A percentile compares a stretch with the other conserved stretches of the same genome.
phyloP scores from a whole-genome alignment of 2,329 filamentous ascomycete species.

The Epichloe sibirici region DNA sequence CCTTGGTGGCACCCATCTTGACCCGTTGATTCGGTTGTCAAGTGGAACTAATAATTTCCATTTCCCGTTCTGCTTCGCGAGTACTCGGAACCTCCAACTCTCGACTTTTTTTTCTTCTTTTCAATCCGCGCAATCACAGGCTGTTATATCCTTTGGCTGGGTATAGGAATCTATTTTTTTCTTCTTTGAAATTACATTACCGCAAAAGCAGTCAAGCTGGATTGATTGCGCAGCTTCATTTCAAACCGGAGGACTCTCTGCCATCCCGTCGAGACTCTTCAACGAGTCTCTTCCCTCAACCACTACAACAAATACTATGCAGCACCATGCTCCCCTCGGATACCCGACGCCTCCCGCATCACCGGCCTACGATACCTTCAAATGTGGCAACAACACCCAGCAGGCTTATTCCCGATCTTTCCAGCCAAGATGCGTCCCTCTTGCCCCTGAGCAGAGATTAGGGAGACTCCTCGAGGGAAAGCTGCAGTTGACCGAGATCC shows the following conservation, averaged over 20 bases:
- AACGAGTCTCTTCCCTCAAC: slow-evolving; percentile 7
- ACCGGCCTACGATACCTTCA: slow-evolving; percentile 38
- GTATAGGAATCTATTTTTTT: slow-evolving; percentile 1
- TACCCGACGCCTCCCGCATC: slow-evolving; percentile 47
- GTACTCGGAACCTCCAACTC: neutral
- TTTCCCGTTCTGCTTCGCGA: neutral
- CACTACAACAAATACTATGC: slow-evolving; percentile 35
- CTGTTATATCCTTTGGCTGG: neutral
- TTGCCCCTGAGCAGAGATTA: slow-evolving; percentile 71
- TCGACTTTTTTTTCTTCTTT: neutral
- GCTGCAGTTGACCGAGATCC: slow-evolving; percentile 70
- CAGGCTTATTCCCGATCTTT: slow-evolving; percentile 25
- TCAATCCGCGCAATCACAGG: neutral
- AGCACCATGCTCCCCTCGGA: slow-evolving; percentile 44
- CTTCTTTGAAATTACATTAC: neutral
- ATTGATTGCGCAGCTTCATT: slow-evolving; percentile 10
- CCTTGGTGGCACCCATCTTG: slow-evolving; percentile 17
- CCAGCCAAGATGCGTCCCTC: slow-evolving; percentile 39
- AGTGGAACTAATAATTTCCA: slow-evolving; percentile 11
- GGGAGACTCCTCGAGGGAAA: slow-evolving; percentile 73
- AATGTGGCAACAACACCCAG: slow-evolving; percentile 27
- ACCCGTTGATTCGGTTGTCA: slow-evolving; percentile 40
- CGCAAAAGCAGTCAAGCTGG: neutral
- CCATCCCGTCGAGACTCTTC: slow-evolving; percentile 10
- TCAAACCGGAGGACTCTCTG: slow-evolving; percentile 12